Evolutionary conservation across 768 basidiomycete species (phyloP), one percentile per base, ranked within the genome.

Genomic region (Sporobolomyces phaffii): DNA sequence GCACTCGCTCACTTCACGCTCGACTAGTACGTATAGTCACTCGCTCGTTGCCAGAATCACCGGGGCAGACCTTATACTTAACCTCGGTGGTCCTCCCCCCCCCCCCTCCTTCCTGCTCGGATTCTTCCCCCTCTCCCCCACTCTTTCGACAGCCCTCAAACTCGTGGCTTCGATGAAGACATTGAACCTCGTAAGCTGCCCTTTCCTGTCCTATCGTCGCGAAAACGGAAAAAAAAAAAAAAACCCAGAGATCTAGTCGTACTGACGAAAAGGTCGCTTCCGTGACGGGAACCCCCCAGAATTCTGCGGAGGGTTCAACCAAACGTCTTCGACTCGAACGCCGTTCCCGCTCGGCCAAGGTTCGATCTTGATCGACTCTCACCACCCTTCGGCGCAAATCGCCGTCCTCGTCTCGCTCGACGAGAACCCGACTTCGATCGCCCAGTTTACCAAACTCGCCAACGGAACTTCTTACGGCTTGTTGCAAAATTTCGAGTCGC

Each of bases 1-100:
- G 85, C 80, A 34, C 80, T 78, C 52, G 89, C 88, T 11, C 90
- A 93, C 77, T 92, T 91, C 79, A 86, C 87, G 71, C 80, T 91
- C 47, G 83, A 86, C 73, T 91, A 84, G 54, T 56, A 20, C 26
- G 54, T 43, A 7, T 9, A 45, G 11, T 22, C 11, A 18, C 11
- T 20, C 13, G n/a, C n/a, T n/a, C n/a, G n/a, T n/a, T n/a, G n/a
- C n/a, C n/a, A n/a, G n/a, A n/a, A n/a, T n/a, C n/a, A n/a, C n/a
- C n/a, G n/a, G n/a, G n/a, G n/a, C n/a, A n/a, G n/a, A n/a, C 31
- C 28, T 29, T 6, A 20, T 7, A 20, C 6, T 51, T 33, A 20
- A 34, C 18, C 15, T 26, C 14, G 48, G 11, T 54, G 36, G 38
- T 26, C 20, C 36, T 17, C n/a, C n/a, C n/a, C 8, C 15, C 8